Evolutionary conservation across 441 rosid species (phyloP).

Genomic region (Kokia cookei): DNA sequence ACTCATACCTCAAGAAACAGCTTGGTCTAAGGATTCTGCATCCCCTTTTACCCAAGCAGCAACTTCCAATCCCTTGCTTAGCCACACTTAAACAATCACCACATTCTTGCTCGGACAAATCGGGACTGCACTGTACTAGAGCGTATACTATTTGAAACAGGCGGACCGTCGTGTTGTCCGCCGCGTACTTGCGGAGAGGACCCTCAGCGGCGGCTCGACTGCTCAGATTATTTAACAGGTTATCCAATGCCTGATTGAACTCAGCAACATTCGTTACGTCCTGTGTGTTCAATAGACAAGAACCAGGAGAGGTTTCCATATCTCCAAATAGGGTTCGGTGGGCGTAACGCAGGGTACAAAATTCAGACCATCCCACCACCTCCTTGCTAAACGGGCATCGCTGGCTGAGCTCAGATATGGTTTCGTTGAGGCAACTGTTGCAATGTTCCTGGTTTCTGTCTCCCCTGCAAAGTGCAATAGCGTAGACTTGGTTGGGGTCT

Average conservation of each 20-base stretch:
- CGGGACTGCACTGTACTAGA: constrained; percentile 48
- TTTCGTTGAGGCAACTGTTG: neutral
- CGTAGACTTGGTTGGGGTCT: constrained; percentile 16
- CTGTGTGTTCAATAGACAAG: neutral
- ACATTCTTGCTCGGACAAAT: constrained; percentile 29
- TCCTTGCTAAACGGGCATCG: neutral
- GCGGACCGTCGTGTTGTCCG: neutral
- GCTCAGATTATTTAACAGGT: constrained; percentile 9
- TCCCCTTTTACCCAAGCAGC: constrained; percentile 3
- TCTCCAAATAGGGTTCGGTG: neutral
- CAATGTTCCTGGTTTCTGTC: neutral
- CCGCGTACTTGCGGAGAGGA: constrained; percentile 1
- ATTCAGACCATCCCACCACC: constrained; percentile 4
- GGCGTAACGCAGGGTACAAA: neutral
- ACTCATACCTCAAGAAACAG: constrained; percentile 20
- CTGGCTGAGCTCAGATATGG: neutral
- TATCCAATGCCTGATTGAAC: neutral
- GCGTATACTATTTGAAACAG: constrained; percentile 17
- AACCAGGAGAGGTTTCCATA: neutral
- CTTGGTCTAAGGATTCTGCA: constrained; percentile 17
- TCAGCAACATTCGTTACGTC: neutral
- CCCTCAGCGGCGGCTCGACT: neutral
- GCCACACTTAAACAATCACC: constrained; percentile 22
- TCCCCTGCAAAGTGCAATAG: constrained; percentile 18
- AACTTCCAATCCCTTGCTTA: neutral